phyloP scores from a whole-genome alignment of 257 asterid species.

The Perilla frutescens region DNA sequence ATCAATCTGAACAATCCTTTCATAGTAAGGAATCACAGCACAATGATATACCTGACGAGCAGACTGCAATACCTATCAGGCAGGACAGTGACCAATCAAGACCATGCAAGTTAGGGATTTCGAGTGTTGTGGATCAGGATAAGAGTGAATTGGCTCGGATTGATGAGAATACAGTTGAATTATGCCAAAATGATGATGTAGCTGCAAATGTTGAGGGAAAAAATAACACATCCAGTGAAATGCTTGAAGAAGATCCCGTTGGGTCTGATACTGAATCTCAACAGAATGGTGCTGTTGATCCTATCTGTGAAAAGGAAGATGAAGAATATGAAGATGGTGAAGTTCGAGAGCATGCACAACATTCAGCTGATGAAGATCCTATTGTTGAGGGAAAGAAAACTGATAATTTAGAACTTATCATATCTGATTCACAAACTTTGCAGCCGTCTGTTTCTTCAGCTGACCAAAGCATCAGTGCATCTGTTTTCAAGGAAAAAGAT shows the following conservation, averaged over 20 bases:
- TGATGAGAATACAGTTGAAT: conserved; percentile 42
- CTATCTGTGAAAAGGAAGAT: conserved; percentile 53
- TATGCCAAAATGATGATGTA: conserved; percentile 41
- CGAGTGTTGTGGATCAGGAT: conserved; percentile 39
- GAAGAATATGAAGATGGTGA: conserved; percentile 94
- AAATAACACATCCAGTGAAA: conserved; percentile 48
- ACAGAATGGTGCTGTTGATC: conserved; percentile 46
- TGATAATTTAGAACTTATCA: conserved; percentile 34
- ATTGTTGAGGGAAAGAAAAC: conserved; percentile 37
- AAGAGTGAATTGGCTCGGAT: conserved; percentile 34
- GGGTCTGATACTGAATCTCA: conserved; percentile 66
- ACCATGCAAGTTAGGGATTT: conserved; percentile 41
- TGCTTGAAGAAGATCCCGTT: conserved; percentile 55
- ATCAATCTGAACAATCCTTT: conserved; percentile 56
- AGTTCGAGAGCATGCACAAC: conserved; percentile 60
- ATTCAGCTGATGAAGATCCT: conserved; percentile 44
- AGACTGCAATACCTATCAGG: conserved; percentile 37
- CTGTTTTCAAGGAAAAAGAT: conserved; percentile 40
- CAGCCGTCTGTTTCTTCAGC: conserved; percentile 41
- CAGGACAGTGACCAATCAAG: conserved; percentile 38
- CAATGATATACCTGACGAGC: conserved; percentile 38
- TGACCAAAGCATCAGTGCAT: conserved; percentile 30
- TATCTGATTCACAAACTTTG: conserved; percentile 35
- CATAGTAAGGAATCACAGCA: conserved; percentile 42
- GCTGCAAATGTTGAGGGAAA: conserved; percentile 58